A percentile compares a stretch with the other conserved stretches of the same genome.
These are phyloP conservation scores for Diphasiastrum complanatum DNA, from an alignment of 83 land plant species.

Conservation along the genomic window DNA sequence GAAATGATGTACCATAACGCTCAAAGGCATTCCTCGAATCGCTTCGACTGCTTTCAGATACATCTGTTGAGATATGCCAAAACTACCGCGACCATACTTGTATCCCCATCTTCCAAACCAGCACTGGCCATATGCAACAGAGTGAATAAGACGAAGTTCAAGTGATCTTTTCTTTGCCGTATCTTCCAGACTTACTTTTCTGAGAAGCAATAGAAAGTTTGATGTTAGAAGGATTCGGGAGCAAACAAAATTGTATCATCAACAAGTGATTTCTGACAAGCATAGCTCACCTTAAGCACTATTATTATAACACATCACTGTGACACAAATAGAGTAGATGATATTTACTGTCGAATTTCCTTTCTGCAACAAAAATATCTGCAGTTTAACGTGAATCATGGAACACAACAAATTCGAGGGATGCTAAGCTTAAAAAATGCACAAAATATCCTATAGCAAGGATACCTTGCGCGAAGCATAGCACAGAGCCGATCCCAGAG, in stretches of 20 bases:
- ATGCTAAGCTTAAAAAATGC: background rate
- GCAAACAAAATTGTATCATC: background rate
- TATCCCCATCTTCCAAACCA: constrained; percentile 97
- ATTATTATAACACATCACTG: no score
- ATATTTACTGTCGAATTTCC: no score
- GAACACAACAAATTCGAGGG: background rate
- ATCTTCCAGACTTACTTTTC: constrained; percentile 74
- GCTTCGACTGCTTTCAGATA: constrained; percentile 52
- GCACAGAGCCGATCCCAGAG: constrained; percentile 86
- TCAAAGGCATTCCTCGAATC: constrained; percentile 48
- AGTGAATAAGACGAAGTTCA: constrained; percentile 62
- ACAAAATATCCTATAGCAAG: background rate
- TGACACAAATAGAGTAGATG: no score
- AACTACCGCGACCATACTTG: constrained; percentile 61
- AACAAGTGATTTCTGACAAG: background rate
- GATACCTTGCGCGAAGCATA: constrained; percentile 51
- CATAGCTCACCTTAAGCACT: no score
- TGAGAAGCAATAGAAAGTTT: constrained; percentile 22
- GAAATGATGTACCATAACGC: constrained; percentile 32
- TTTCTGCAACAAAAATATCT: no score
- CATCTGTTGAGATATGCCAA: constrained; percentile 46
- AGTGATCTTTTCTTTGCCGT: constrained; percentile 47
- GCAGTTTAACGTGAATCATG: background rate
- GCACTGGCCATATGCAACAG: constrained; percentile 59
- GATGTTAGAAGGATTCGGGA: background rate